Base-by-base conservation (phyloP, 1,139 yeast genomes). In the Kurtzmaniella natalensis region DNA sequence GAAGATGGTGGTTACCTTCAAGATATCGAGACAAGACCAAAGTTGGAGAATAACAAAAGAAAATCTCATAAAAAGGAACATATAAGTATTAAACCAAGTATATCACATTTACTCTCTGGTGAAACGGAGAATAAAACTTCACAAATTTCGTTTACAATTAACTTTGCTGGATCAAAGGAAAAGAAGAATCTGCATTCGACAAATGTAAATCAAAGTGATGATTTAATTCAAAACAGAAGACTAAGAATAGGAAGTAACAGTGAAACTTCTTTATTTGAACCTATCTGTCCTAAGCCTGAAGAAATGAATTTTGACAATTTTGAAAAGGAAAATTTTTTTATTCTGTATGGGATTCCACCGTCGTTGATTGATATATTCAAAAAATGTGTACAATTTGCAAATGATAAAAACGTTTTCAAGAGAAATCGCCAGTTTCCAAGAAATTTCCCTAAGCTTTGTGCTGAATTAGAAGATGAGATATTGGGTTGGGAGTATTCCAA, bases 361-460 rank as follows among this genome's bases (percentile, higher is more conserved):
- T 58, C 72, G 6, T 51, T 76, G 19, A 37, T 74, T 20, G 58
- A 57, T 13, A 45, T 75, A n/a, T 67, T 74, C 46, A 64, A 67
- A 39, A 68, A 66, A 36, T 58, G 66, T 1, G 61, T 74, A 6
- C 66, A 62, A 32, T 51, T 75, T 30, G 63, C 81, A 1, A 76
- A 76, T 47, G 79, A 75, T 45, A 70, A 72, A 45, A 65, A 70
- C 35, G 65, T 71, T 35, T 74, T 75, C 44, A 48, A 55, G 28
- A 48, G 64, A n/a, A 60, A 61, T 25, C 58, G 64, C 21, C 61
- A 63, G n/a, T 64, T 60, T 33, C 80, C 81, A 0, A 52, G 79
- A 31, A 75, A 74, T 44, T 76, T 74, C 46, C 80, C 80, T 3
- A 61, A 63, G 37, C 57, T 74, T 3, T 74, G 79, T 45, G 73